These are phyloP conservation scores for Saturnispora mendoncae DNA, from an alignment of 805 yeast genomes.

Conservation along the genomic window DNA sequence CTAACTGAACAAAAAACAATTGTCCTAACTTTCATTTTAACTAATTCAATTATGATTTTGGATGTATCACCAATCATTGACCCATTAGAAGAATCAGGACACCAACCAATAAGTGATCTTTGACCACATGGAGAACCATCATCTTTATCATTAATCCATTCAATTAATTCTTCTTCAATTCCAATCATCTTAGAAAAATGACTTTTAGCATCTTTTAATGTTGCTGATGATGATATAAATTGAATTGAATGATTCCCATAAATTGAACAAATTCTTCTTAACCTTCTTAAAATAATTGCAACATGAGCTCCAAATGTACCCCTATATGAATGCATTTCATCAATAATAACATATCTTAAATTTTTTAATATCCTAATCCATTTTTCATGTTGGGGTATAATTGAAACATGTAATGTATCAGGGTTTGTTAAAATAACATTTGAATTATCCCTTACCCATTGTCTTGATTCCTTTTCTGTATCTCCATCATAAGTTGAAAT, in stretches of 20 bases:
- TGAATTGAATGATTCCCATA: conserved; percentile 46
- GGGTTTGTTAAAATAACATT: conserved; percentile 90
- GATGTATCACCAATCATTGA: conserved; percentile 75
- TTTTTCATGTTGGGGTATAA: conserved; percentile 64
- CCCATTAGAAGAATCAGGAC: conserved; percentile 62
- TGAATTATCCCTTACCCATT: conserved; percentile 48
- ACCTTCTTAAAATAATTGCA: conserved; percentile 70
- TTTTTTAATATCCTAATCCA: conserved; percentile 69
- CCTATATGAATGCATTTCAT: conserved; percentile 77
- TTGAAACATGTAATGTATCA: conserved; percentile 80
- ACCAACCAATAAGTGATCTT: conserved; percentile 73
- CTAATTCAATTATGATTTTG: conserved; percentile 55
- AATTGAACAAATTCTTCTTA: conserved; percentile 53
- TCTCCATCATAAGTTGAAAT: conserved; percentile 81
- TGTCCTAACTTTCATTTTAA: conserved; percentile 58
- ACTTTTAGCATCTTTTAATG: conserved; percentile 61
- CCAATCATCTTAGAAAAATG: conserved; percentile 77
- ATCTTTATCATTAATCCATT: conserved; percentile 40
- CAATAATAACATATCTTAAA: conserved; percentile 69
- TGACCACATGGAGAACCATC: conserved; percentile 90
- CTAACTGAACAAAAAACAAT: conserved; percentile 89
- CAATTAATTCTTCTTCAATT: conserved; percentile 38
- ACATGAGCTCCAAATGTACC: conserved; percentile 94
- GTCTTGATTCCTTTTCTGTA: conserved; percentile 53
- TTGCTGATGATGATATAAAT: conserved; percentile 91